Conservation (phyloP, 306 rosid species). For the Prunus armeniaca region DNA sequence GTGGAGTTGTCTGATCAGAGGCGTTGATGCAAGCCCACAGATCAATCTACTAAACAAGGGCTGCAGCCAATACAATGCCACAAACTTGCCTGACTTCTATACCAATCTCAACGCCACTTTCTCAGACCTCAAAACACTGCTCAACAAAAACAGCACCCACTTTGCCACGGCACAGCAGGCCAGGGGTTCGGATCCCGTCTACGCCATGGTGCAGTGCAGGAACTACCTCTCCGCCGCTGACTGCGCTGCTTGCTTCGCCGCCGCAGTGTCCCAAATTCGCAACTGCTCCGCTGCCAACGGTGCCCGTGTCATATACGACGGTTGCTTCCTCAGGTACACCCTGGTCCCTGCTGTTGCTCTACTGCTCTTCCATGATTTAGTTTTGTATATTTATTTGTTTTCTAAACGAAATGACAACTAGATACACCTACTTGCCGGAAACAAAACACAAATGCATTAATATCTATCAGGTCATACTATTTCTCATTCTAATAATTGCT, state of each 20-base stretch:
- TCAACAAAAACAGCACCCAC: slow-evolving; percentile 22
- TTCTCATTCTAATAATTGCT: too few species aligned
- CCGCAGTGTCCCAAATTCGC: slow-evolving; percentile 46
- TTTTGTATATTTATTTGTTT: too few species aligned
- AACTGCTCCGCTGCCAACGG: slow-evolving; percentile 73
- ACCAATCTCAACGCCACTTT: slow-evolving; percentile 52
- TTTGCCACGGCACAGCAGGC: slow-evolving; percentile 48
- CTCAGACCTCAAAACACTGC: slow-evolving; percentile 22
- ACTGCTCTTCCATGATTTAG: too few species aligned
- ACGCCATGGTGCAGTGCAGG: slow-evolving; percentile 61
- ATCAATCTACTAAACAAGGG: slow-evolving; percentile 45
- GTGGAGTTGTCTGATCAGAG: slow-evolving; percentile 12
- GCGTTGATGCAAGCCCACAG: slow-evolving; percentile 41
- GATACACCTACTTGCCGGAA: too few species aligned
- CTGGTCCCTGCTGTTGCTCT: too few species aligned
- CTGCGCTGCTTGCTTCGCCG: slow-evolving; percentile 43
- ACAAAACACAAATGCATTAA: too few species aligned
- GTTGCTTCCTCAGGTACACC: slow-evolving; percentile 68
- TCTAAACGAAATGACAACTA: too few species aligned
- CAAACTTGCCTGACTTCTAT: slow-evolving; percentile 37
- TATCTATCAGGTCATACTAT: too few species aligned
- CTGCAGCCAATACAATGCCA: slow-evolving; percentile 62
- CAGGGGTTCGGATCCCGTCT: slow-evolving; percentile 36
- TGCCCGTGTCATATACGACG: slow-evolving; percentile 69
- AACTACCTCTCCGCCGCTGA: slow-evolving; percentile 52